Evolutionary conservation across 768 basidiomycete species (phyloP).

Genomic region (Xerocomus brunneocitrinus): DNA sequence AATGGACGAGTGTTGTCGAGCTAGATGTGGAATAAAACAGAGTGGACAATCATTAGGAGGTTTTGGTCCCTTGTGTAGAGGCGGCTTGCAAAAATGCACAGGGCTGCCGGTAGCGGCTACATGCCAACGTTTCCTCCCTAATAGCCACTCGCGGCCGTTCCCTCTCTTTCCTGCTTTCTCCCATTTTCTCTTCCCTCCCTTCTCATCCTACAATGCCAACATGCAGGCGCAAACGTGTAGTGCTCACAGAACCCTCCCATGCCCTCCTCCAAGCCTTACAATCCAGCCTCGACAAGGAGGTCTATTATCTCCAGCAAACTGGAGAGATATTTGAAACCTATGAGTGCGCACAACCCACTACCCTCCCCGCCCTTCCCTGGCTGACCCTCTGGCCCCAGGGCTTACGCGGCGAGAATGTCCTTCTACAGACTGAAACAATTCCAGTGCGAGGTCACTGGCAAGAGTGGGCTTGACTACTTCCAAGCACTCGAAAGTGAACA

Average conservation of each 20-base stretch:
- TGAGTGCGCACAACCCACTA: slow-evolving; percentile 57
- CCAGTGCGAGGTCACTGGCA: slow-evolving; percentile 96
- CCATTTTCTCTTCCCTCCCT: slow-evolving; percentile 41
- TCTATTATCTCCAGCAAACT: slow-evolving; percentile 90
- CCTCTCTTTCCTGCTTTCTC: slow-evolving; percentile 57
- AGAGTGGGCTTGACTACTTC: slow-evolving; percentile 90
- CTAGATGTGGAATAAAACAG: not conserved
- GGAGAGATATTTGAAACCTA: slow-evolving; percentile 98
- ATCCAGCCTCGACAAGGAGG: slow-evolving; percentile 63
- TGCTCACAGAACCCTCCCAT: slow-evolving; percentile 78
- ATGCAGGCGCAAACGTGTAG: slow-evolving; percentile 85
- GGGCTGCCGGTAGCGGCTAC: slow-evolving; percentile 31
- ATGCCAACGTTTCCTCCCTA: slow-evolving; percentile 50
- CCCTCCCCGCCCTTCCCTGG: slow-evolving; percentile 24
- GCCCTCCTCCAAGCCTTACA: slow-evolving; percentile 62
- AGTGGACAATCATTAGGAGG: not conserved
- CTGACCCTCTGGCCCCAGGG: slow-evolving; percentile 33
- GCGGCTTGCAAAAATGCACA: slow-evolving; percentile 27
- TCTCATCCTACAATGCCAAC: slow-evolving; percentile 64
- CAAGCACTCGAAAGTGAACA: slow-evolving; percentile 89
- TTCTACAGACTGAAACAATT: slow-evolving; percentile 94
- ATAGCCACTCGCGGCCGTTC: slow-evolving; percentile 53
- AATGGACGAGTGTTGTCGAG: slow-evolving; percentile 7
- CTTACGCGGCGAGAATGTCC: slow-evolving; percentile 88
- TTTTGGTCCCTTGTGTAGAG: slow-evolving; percentile 23